These are phyloP conservation scores for Beauveria scarabaeidicola DNA, from an alignment of 2,329 filamentous ascomycete species.

Conservation along the genomic window DNA sequence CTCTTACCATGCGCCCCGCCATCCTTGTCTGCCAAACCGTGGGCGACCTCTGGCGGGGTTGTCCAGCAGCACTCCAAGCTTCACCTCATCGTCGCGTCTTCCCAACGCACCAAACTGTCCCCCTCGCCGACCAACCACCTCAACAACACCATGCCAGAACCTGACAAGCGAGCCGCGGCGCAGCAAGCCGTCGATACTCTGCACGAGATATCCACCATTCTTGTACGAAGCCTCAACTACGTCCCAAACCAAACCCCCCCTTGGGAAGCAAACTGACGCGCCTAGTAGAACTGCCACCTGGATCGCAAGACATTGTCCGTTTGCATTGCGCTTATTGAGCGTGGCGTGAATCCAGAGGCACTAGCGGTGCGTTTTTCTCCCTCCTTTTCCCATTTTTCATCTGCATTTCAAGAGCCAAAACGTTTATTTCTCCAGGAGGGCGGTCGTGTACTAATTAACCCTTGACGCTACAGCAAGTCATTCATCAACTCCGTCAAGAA, in stretches of 20 bases:
- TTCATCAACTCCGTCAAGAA: slow-evolving; percentile 52
- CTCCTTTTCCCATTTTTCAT: neutral
- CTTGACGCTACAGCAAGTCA: slow-evolving; percentile 38
- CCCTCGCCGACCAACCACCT: neutral
- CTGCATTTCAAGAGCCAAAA: neutral
- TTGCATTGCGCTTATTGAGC: slow-evolving; percentile 94
- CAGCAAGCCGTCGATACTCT: slow-evolving; percentile 77
- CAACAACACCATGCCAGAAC: slow-evolving; percentile 36
- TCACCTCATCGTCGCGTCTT: neutral
- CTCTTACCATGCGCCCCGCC: neutral
- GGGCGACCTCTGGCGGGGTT: neutral
- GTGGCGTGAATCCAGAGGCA: slow-evolving; percentile 92
- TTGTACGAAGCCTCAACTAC: slow-evolving; percentile 48
- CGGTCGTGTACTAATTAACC: neutral
- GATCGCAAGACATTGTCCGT: slow-evolving; percentile 86
- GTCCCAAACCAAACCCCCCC: neutral
- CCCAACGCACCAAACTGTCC: neutral
- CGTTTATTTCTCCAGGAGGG: no score
- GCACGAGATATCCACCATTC: slow-evolving; percentile 77
- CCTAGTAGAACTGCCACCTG: slow-evolving; percentile 75
- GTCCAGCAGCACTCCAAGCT: neutral
- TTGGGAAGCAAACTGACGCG: neutral
- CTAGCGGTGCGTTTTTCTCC: slow-evolving; percentile 59
- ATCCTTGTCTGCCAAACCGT: neutral
- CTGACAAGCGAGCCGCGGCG: slow-evolving; percentile 64